Conservation (phyloP, 768 basidiomycete species). For the Tulasnella calospora region DNA sequence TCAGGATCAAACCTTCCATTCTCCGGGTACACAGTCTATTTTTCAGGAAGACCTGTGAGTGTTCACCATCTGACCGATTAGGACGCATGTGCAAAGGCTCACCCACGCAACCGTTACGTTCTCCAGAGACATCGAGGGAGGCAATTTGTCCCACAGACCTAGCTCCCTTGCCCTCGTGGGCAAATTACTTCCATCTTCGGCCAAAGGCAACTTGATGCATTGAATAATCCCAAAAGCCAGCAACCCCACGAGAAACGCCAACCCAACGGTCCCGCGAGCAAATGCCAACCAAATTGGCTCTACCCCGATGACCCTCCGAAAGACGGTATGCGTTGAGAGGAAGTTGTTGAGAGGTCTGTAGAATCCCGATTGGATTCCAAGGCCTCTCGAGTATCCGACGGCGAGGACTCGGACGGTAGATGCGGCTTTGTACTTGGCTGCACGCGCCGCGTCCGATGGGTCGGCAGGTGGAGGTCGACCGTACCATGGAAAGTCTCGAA, state of each 20-base stretch:
- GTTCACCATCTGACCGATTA: background rate
- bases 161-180: background rate
- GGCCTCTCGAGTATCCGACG: conserved; percentile 5
- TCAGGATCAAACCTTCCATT: background rate
- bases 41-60: background rate
- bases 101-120: conserved; percentile 18
- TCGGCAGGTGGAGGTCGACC: conserved; percentile 12
- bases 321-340: conserved; percentile 20
- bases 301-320: conserved; percentile 8
- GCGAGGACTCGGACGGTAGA: background rate
- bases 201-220: conserved; percentile 15
- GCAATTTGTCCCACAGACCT: background rate
- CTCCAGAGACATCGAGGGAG: conserved; percentile 17
- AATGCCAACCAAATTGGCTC: conserved; percentile 22
- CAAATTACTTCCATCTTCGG: conserved; percentile 12
- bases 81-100: background rate
- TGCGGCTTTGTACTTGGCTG: background rate
- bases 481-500: conserved; percentile 19
- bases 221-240: conserved; percentile 11
- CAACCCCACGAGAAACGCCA: conserved; percentile 13
- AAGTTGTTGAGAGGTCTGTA: conserved; percentile 18
- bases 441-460: background rate
- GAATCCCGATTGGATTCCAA: conserved; percentile 8
- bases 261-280: background rate
- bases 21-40: conserved; percentile 14